Conservation (phyloP, 108 stramenopile species). For the Nitzschia sp. region DNA sequence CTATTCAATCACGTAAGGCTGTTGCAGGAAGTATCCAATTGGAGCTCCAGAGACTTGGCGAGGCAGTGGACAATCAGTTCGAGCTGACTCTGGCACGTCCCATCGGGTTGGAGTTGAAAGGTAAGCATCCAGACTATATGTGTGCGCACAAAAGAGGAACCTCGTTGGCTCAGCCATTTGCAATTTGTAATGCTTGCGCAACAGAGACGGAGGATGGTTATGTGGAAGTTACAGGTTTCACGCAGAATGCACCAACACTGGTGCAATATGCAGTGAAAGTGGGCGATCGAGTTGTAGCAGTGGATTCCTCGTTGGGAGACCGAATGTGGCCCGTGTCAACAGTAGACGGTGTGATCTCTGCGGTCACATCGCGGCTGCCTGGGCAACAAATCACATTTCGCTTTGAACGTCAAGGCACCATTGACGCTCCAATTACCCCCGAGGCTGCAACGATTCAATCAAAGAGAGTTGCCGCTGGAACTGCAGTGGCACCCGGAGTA, state of each 20-base stretch:
- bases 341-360: slow-evolving; percentile 80
- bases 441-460: neutral
- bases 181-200: neutral
- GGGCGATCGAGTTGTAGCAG: slow-evolving; percentile 79
- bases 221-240: slow-evolving; percentile 71
- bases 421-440: neutral
- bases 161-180: neutral
- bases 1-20: slow-evolving; percentile 66
- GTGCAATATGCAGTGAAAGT: slow-evolving; percentile 59
- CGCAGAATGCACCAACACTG: slow-evolving; percentile 58
- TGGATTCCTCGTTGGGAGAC: slow-evolving; percentile 74
- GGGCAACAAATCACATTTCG: slow-evolving; percentile 71
- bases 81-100: slow-evolving; percentile 71
- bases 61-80: slow-evolving; percentile 48
- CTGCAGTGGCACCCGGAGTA: slow-evolving; percentile 5
- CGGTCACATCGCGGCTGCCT: slow-evolving; percentile 76
- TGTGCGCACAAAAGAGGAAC: neutral
- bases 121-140: slow-evolving; percentile 35
- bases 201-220: slow-evolving; percentile 80
- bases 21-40: slow-evolving; percentile 37
- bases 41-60: slow-evolving; percentile 57
- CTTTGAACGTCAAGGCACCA: slow-evolving; percentile 52
- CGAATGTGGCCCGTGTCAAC: slow-evolving; percentile 87
- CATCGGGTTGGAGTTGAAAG: slow-evolving; percentile 77
- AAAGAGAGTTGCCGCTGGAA: slow-evolving; percentile 19